Base-by-base conservation (phyloP, 768 basidiomycete genomes). In the Nidularia sp. region DNA sequence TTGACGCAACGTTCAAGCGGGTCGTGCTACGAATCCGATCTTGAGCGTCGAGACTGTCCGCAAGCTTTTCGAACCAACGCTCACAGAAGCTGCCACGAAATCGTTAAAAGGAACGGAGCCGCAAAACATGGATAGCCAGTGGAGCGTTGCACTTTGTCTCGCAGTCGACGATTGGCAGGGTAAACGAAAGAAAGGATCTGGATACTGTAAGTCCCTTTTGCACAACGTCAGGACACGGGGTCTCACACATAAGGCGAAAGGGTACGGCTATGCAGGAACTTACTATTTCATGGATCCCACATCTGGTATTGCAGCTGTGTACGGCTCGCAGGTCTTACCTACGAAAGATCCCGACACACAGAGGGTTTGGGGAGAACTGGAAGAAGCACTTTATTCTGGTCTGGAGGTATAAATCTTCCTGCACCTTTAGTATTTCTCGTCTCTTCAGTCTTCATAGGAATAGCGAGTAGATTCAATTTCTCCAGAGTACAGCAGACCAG, bases 221-320 rank as follows among this genome's bases (percentile, higher is more conserved):
- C 13, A 4, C 15, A 33, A 34, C 33, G 33, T 9, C 18, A 15
- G n/a, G 15, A n/a, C 33, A 32, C 15, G 35, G 6, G 18, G 18
- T 18, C 41, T 25, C 5, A 49, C 22, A 1, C 18, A 18, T 18
- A 34, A 25, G 44, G 15, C 34, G 35, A 8, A 36, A 70, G 69
- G 69, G 70, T 61, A 49, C 29, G 71, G 71, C 18, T 72, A 65
- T 65, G 70, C 70, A n/a, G 63, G 62, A 25, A 70, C 72, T 1
- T 63, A 57, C 42, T 63, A 63, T 47, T 63, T 68, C 33, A 59
- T 72, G 49, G 72, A 73, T 51, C 69, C 70, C 15, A 58, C 55
- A 3, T 66, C 67, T 1, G 70, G 70, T 2, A 59, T 73, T 35
- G 70, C 70, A 0, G 59, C 58, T 3, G 68, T 70, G 1, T 65